Base-by-base conservation (phyloP, 768 basidiomycete genomes). In the Suillus plorans region DNA sequence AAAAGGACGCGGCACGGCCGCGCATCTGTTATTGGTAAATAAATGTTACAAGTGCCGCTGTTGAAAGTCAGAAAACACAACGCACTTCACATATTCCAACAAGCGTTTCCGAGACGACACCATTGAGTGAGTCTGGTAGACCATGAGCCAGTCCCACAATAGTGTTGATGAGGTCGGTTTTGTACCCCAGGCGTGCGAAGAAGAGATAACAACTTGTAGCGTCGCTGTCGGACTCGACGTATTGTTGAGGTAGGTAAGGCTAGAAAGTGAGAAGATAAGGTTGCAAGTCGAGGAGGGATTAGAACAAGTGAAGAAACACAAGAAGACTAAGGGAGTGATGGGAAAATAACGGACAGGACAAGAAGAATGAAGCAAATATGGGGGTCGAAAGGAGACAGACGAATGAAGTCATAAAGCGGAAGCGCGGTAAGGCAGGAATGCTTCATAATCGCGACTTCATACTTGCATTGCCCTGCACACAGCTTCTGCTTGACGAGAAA, bases 71-170 rank as follows among this genome's bases (percentile, higher is more conserved):
- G 14, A 20, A 37, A 60, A 31, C 9, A 5, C 49, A 22, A 71
- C 83, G 37, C 66, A 92, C 93, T 83, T 99, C 97, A 77, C 97
- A 99, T 44, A 97, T 88, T 20, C 94, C 94, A n/a, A 97, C 95
- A 14, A 98, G 83, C 1, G 83, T 84, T 61, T 97, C 96, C 0
- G 94, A 90, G 0, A 95, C 90, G 47, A 86, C 81, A 0, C 89
- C 88, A 67, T 90, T 92, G 28, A 99, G 86, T 4, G 92, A 87
- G 45, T 94, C 93, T 7, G 95, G 94, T 37, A 99, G 79, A 42
- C 86, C 86, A 71, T 98, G 92, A 18, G 87, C 85, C 67, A 94
- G 89, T 1, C 90, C 93, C 42, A 96, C 89, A 63, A 94, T 85
- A 14, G 78, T 83, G 71, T 90, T 93, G 76, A 99, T 89, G 50